A percentile compares a stretch with the other conserved stretches of the same genome.
These are phyloP conservation scores for Linnemannia schmuckeri DNA, from an alignment of 192 early-diverging fungal genomes.

Conservation along the genomic window DNA sequence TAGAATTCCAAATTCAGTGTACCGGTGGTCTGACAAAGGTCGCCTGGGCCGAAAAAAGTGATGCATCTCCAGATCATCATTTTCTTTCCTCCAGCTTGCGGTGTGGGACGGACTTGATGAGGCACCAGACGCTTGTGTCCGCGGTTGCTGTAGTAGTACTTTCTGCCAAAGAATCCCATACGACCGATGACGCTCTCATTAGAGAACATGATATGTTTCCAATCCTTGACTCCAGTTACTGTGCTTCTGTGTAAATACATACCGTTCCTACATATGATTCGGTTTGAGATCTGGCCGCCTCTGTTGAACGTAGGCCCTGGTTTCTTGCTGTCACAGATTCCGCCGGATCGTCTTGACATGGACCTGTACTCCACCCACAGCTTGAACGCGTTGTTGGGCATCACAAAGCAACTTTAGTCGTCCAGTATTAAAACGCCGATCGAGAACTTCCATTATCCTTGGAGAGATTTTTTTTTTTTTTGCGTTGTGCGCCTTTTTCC, in stretches of 20 bases:
- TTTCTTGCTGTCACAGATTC: background rate
- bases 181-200: background rate
- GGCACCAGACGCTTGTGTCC: no score
- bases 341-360: background rate
- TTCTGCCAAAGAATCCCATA: constrained; percentile 1
- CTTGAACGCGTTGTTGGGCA: background rate
- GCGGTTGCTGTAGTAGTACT: background rate
- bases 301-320: background rate
- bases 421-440: background rate
- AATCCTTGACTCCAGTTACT: constrained; percentile 16
- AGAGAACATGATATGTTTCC: background rate
- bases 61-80: no score
- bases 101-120: no score
- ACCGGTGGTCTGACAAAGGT: no score
- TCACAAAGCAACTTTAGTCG: background rate
- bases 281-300: background rate
- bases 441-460: background rate
- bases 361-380: background rate
- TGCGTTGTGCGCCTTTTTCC: background rate
- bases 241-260: constrained; percentile 12
- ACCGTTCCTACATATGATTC: background rate
- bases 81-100: no score
- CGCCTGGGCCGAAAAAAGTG: no score
- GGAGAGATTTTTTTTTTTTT: background rate
- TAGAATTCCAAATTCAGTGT: no score